Percentiles rank a stretch among this genome's conserved stretches.
phyloP scores from a whole-genome alignment of 768 basidiomycete species.

The Lactarius hengduanensis region DNA sequence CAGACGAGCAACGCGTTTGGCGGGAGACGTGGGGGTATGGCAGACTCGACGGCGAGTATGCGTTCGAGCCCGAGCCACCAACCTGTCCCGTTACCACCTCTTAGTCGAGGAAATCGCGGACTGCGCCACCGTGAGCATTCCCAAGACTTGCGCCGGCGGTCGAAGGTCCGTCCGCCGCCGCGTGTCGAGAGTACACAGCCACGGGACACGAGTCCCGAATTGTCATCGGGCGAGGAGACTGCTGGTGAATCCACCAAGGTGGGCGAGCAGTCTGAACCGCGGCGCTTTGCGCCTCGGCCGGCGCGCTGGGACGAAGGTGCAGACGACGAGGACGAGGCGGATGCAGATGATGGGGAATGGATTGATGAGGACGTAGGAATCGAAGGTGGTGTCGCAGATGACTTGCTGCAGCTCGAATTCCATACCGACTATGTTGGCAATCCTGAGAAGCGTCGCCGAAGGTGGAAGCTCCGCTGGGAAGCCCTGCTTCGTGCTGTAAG shows the following conservation, averaged over 20 bases:
- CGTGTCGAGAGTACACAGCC: constrained; percentile 83
- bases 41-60: constrained; percentile 54
- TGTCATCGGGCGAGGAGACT: constrained; percentile 74
- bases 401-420: constrained; percentile 71
- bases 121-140: constrained; percentile 47
- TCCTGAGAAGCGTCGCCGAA: constrained; percentile 61
- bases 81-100: constrained; percentile 55
- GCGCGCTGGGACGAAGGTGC: constrained; percentile 40
- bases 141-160: constrained; percentile 35
- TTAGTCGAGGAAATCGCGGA: constrained; percentile 45
- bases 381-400: constrained; percentile 68
- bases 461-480: constrained; percentile 79
- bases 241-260: constrained; percentile 57
- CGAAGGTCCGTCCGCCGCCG: constrained; percentile 61
- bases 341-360: constrained; percentile 35
- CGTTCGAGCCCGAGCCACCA: constrained; percentile 73
- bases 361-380: constrained; percentile 71
- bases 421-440: constrained; percentile 70
- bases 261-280: constrained; percentile 31
- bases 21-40: constrained; percentile 32
- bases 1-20: constrained; percentile 38
- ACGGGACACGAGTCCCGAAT: constrained; percentile 76
- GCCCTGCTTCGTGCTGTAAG: constrained; percentile 65
- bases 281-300: constrained; percentile 18
- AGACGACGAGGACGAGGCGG: constrained; percentile 39